Evolutionary conservation across 805 yeast genomes (phyloP), one percentile per base, ranked within the genome.

Genomic region (Saccharomycopsis sp.): DNA sequence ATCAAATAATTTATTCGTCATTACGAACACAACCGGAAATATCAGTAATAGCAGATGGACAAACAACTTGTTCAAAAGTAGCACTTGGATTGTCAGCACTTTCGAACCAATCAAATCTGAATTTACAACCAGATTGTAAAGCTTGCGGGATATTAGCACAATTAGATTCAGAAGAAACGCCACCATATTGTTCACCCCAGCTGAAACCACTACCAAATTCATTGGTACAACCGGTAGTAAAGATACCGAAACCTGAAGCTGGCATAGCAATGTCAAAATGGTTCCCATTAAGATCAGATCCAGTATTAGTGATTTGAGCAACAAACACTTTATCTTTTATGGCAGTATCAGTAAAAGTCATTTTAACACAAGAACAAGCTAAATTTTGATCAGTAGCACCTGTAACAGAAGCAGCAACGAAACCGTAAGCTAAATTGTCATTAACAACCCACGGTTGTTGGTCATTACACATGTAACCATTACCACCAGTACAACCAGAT

Each of bases 171-270:
- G 40, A 21, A 12, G 39, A 31, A 23, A 42, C 21, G 10, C 46
- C 46, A 31, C 46, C 46, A 20, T 36, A 39, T 35, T 33, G 37
- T 12, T 34, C 31, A 21, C 46, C 46, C 40, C 39, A 42, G 27
- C 23, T 23, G 28, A 32, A 40, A 12, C 35, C 34, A n/a, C 32
- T 17, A 20, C 43, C 43, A 31, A 31, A 31, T 18, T 31, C 33
- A 17, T 12, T 17, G 9, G 33, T 4, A 31, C 33, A 36, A n/a
- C 44, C 44, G 2, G 26, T 26, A 15, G 35, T 27, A 13, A 12
- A 36, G 18, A 25, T 25, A 29, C 44, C 47, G 13, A 34, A 21
- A 13, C 47, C 44, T 9, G 39, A 33, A 31, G 39, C 47, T 21
- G 47, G 44, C 21, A 44, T 33, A n/a, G 38, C 32, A 25, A 40